Evolutionary conservation across 352 stramenopile species (phyloP).

Genomic region (Pelagophyceae sp.): DNA sequence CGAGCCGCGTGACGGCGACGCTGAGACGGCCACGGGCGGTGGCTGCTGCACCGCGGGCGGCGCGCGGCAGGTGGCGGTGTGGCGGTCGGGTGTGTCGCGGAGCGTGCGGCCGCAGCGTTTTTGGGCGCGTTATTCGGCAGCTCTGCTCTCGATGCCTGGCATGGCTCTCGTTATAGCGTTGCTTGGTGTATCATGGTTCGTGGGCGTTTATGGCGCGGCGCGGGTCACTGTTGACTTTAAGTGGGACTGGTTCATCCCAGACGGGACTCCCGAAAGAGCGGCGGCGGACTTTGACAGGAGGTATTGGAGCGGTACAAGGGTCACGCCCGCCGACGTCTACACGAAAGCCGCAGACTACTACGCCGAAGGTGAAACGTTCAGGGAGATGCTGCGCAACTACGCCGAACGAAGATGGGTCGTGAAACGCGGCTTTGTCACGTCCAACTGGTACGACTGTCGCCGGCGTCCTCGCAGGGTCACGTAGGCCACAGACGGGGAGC

Average conservation of each 20-base stretch:
- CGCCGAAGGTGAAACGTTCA: not conserved
- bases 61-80: too few relatives aligned
- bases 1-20: too few relatives aligned
- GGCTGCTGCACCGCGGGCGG: too few relatives aligned
- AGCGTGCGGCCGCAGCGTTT: not conserved
- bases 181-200: not conserved
- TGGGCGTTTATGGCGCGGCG: not conserved
- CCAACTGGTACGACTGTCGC: slow-evolving; percentile 5
- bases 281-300: not conserved
- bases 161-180: not conserved
- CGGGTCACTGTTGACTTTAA: not conserved
- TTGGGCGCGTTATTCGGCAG: not conserved
- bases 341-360: not conserved
- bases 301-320: not conserved
- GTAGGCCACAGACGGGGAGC: too few relatives aligned
- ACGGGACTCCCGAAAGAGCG: not conserved
- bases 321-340: not conserved
- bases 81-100: too few relatives aligned
- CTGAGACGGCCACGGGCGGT: too few relatives aligned
- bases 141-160: not conserved
- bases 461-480: too few relatives aligned
- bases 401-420: not conserved
- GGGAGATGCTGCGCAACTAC: not conserved
- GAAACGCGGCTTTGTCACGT: not conserved
- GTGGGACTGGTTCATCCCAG: not conserved